These are phyloP conservation scores for Taphrina communis DNA, from an alignment of 1,139 yeast species.

Conservation along the genomic window DNA sequence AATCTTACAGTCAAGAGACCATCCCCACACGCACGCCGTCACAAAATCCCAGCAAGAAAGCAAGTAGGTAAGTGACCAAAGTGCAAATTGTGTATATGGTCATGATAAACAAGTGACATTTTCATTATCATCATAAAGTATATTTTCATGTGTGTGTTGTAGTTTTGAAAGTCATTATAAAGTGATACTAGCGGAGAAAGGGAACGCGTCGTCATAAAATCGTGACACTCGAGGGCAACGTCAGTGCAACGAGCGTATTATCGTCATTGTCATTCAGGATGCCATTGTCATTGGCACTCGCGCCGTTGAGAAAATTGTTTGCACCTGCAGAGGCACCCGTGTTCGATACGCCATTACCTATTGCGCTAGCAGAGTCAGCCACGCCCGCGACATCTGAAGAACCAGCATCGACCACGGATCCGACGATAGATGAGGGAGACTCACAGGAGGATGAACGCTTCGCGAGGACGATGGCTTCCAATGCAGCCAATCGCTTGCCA, in stretches of 20 bases:
- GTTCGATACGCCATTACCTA: slow-evolving; percentile 15
- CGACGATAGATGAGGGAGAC: slow-evolving; percentile 8
- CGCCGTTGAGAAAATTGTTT: slow-evolving; percentile 11
- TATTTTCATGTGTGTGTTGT: neutral
- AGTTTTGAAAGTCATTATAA: too few relatives aligned
- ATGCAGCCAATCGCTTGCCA: slow-evolving; percentile 8
- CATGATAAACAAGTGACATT: too few relatives aligned
- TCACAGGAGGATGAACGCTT: slow-evolving; percentile 19
- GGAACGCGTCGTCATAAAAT: neutral
- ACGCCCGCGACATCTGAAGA: slow-evolving; percentile 19
- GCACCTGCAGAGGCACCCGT: slow-evolving; percentile 16
- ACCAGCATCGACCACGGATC: slow-evolving; percentile 7
- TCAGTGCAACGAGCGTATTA: slow-evolving; percentile 9
- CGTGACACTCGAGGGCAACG: neutral
- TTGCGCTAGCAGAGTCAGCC: slow-evolving; percentile 31
- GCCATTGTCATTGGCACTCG: slow-evolving; percentile 18
- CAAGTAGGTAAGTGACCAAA: too few relatives aligned
- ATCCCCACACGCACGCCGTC: too few relatives aligned
- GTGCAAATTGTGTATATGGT: too few relatives aligned
- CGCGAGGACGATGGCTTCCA: slow-evolving; percentile 1
- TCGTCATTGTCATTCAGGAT: slow-evolving; percentile 19
- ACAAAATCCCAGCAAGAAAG: too few relatives aligned
- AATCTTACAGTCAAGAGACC: too few relatives aligned
- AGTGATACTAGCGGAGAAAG: too few relatives aligned
- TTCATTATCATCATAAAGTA: neutral